Evolutionary conservation across 768 basidiomycete species (phyloP), one percentile per base, ranked within the genome.

Genomic region (Dioszegia hungarica): DNA sequence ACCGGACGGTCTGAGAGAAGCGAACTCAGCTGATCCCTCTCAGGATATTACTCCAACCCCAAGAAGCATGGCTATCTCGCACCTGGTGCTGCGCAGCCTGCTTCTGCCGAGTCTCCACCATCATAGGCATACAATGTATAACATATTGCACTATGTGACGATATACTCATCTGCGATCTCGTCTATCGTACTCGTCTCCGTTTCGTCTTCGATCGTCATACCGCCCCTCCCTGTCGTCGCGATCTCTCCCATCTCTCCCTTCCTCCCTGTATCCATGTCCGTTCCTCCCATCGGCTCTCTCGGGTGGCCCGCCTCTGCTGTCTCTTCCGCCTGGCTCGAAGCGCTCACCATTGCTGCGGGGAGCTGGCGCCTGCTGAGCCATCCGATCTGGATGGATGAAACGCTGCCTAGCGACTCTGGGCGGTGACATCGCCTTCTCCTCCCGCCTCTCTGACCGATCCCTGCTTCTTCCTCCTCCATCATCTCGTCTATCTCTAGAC

Each of bases 11-110:
- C 37, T 20, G n/a, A 22, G 15, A 10, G 20, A 2, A 24, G 27
- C 2, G 28, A 9, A 10, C 2, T 37, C 3, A 36, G 49, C 52
- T 54, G 52, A 54, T 36, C 4, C 2, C 17, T 4, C n/a, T 8
- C 43, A 69, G 72, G 64, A 49, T 75, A 75, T 51, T 75, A 75
- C 60, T 68, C 72, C 14, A 64, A 75, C 49, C 70, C 74, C 6
- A 70, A 62, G 43, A 75, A 75, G 36, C 59, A 61, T 41, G 74
- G 74, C 2, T 75, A 73, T 54, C 61, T 75, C 17, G 71, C 72
- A 27, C 54, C 27, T 4, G 31, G 6, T 15, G 15, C 17, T 38
- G 25, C n/a, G n/a, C n/a, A n/a, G n/a, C n/a, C 46, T 33, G 27
- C 31, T 33, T 14, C 31, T 6, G 31, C 31, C 31, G 31, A 33